Conservation (phyloP, 352 stramenopile genomes). For the Globisporangium okanoganense region DNA sequence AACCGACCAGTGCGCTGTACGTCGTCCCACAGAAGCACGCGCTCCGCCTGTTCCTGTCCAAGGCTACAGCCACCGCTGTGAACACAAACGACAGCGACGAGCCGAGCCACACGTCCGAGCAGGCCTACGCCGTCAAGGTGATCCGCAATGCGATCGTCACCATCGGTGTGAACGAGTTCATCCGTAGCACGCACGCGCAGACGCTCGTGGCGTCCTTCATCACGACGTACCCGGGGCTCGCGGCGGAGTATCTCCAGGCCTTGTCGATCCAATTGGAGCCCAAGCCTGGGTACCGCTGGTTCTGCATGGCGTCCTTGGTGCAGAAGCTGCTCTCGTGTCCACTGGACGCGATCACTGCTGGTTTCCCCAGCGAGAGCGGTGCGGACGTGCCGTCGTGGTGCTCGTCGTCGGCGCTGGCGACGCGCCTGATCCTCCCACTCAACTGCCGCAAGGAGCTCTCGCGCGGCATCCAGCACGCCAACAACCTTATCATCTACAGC, state of each 20-base stretch:
- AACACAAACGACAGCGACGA: slow-evolving; percentile 11
- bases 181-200: slow-evolving; percentile 47
- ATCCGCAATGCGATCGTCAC: slow-evolving; percentile 63
- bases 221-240: slow-evolving; percentile 51
- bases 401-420: slow-evolving; percentile 44
- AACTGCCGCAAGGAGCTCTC: slow-evolving; percentile 80
- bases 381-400: slow-evolving; percentile 30
- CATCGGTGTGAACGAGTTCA: slow-evolving; percentile 60
- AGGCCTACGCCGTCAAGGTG: slow-evolving; percentile 51
- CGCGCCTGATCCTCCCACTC: slow-evolving; percentile 60
- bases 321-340: slow-evolving; percentile 60
- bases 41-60: slow-evolving; percentile 41
- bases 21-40: slow-evolving; percentile 36
- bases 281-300: slow-evolving; percentile 74
- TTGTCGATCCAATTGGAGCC: slow-evolving; percentile 69
- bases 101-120: slow-evolving; percentile 27
- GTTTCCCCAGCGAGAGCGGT: slow-evolving; percentile 17
- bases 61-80: slow-evolving; percentile 15
- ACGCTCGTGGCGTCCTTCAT: slow-evolving; percentile 56
- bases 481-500: slow-evolving; percentile 73
- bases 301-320: slow-evolving; percentile 63
- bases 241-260: slow-evolving; percentile 54
- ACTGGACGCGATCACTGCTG: slow-evolving; percentile 29
- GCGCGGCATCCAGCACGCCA: slow-evolving; percentile 71
- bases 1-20: slow-evolving; percentile 43